Percentiles rank a stretch among this genome's conserved stretches.
Conservation (phyloP, 2,329 filamentous ascomycete species). For the Mollisiaceae sp. region DNA sequence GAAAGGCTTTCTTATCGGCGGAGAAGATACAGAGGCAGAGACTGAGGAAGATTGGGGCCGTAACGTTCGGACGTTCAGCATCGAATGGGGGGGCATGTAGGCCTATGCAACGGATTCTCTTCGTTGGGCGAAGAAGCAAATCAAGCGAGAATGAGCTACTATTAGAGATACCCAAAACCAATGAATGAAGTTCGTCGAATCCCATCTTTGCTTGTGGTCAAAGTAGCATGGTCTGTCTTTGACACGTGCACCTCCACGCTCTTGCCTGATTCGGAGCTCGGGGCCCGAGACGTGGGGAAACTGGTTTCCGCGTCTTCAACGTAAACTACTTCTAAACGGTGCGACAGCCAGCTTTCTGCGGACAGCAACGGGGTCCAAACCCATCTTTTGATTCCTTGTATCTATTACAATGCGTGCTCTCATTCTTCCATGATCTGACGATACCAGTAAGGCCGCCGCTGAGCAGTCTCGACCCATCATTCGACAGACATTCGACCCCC, state of each 20-base stretch:
- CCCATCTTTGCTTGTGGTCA: not conserved
- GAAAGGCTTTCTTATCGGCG: constrained; percentile 90
- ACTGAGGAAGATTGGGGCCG: constrained; percentile 42
- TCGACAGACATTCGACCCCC: constrained; percentile 8
- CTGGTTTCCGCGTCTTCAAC: constrained; percentile 17
- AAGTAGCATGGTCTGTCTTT: not conserved
- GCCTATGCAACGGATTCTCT: not conserved
- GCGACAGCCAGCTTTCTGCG: constrained; percentile 15
- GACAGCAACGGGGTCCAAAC: not conserved
- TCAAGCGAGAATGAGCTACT: not conserved
- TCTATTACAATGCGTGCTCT: constrained; percentile 19
- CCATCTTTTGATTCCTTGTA: constrained; percentile 3
- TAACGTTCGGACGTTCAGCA: constrained; percentile 74
- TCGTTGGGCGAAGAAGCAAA: not conserved
- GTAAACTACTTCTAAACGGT: constrained; percentile 10
- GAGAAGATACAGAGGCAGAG: constrained; percentile 52
- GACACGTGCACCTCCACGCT: constrained; percentile 10
- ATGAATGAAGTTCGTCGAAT: constrained; percentile 2
- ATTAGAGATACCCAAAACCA: not conserved
- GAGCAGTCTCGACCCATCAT: not conserved
- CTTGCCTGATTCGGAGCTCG: constrained; percentile 15
- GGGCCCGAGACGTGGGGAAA: constrained; percentile 23
- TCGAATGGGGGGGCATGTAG: constrained; percentile 72
- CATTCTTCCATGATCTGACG: constrained; percentile 15
- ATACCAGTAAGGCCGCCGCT: constrained; percentile 1